These are phyloP conservation scores for Populus nigra DNA, from an alignment of 345 rosid genomes.

Conservation along the genomic window DNA sequence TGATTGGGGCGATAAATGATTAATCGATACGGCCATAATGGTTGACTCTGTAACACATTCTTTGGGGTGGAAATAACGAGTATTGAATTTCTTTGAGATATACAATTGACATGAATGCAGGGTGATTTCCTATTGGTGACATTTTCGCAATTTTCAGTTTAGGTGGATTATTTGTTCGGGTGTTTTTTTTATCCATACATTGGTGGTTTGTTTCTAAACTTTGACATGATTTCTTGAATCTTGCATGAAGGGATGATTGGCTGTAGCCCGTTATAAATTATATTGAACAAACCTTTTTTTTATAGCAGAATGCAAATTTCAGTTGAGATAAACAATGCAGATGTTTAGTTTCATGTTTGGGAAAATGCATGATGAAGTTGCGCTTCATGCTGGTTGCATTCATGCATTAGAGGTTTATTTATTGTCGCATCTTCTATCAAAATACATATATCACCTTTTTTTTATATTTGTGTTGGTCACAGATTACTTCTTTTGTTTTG, in stretches of 20 bases:
- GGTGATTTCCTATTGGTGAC: neutral
- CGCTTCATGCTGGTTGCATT: neutral
- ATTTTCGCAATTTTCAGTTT: neutral
- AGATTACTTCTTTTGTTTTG: conserved; percentile 14
- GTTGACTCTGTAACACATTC: conserved; percentile 16
- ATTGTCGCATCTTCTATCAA: neutral
- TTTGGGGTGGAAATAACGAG: neutral
- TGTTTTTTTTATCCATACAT: neutral
- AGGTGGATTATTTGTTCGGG: neutral
- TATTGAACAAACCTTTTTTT: neutral
- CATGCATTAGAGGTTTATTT: neutral
- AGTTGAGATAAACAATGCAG: neutral
- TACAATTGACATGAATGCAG: neutral
- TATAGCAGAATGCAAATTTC: neutral
- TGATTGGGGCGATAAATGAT: conserved; percentile 9
- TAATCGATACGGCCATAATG: neutral
- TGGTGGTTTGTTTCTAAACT: neutral
- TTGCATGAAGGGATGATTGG: neutral
- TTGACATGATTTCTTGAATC: neutral
- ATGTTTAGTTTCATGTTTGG: neutral
- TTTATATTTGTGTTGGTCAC: neutral
- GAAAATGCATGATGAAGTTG: neutral
- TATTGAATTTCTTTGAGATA: neutral
- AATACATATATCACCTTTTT: neutral
- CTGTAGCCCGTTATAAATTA: neutral